A percentile compares a stretch with the other conserved stretches of the same genome.
Conservation (phyloP, 176 grass and related monocot species). For the Musa schizocarpa region DNA sequence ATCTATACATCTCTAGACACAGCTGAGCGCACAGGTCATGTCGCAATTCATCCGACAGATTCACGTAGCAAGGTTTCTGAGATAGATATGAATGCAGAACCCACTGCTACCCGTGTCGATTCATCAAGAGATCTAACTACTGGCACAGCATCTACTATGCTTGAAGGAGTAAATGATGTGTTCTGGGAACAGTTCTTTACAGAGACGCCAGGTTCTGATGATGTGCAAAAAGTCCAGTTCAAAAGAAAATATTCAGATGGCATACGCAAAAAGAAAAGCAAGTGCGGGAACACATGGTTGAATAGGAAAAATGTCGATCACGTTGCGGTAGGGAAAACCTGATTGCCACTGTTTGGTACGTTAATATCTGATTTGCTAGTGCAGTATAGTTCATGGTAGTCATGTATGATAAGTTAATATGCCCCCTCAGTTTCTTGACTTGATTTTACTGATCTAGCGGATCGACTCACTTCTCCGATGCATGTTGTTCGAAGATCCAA, state of each 20-base stretch:
- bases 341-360: neutral
- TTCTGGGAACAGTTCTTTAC: slow-evolving; percentile 97
- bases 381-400: neutral
- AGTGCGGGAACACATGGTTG: slow-evolving; percentile 35
- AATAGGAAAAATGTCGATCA: slow-evolving; percentile 53
- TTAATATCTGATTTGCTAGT: neutral
- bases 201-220: slow-evolving; percentile 48
- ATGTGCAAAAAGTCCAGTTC: slow-evolving; percentile 61
- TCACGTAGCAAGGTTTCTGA: slow-evolving; percentile 42
- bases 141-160: slow-evolving; percentile 13
- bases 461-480: too few species aligned
- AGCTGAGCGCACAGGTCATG: slow-evolving; percentile 42
- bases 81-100: slow-evolving; percentile 87
- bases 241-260: slow-evolving; percentile 46
- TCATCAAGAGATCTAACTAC: slow-evolving; percentile 37
- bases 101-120: slow-evolving; percentile 47
- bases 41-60: slow-evolving; percentile 35
- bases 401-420: neutral
- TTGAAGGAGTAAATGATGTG: slow-evolving; percentile 51
- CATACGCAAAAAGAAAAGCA: slow-evolving; percentile 27
- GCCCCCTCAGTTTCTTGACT: too few species aligned
- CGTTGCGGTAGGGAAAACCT: slow-evolving; percentile 61
- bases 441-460: too few species aligned
- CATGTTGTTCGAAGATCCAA: too few species aligned
- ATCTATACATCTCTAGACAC: slow-evolving; percentile 35